Conservation (phyloP, 345 rosid species). For the Streptanthus diversifolius region DNA sequence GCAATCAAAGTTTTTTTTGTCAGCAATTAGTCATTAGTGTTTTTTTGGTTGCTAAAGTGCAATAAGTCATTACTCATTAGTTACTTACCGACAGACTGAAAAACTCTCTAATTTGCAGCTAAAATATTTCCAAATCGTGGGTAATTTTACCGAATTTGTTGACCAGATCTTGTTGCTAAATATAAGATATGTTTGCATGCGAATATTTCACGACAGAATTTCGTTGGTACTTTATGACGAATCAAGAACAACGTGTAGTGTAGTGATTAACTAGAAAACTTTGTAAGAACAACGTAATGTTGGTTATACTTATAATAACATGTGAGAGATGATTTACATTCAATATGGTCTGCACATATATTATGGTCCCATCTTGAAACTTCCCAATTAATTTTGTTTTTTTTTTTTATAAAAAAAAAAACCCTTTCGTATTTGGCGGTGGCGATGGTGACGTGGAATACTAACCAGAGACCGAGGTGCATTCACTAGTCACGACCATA, state of each 20-base stretch:
- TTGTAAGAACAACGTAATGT: neutral
- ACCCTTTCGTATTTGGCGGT: slow-evolving; percentile 4
- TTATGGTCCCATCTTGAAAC: slow-evolving; percentile 1
- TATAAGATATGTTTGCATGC: neutral
- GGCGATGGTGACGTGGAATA: neutral
- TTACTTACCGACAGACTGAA: slow-evolving; percentile 14
- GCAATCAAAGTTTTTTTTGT: neutral
- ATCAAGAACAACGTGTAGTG: neutral
- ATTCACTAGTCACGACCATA: neutral
- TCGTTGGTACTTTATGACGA: neutral
- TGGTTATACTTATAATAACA: neutral
- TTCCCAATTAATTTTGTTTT: neutral
- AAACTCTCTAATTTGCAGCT: neutral
- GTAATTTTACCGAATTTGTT: slow-evolving; percentile 7
- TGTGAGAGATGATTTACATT: slow-evolving; percentile 1
- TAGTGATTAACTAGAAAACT: neutral
- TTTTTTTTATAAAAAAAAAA: too few relatives aligned
- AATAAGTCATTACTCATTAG: neutral
- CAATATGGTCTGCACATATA: neutral
- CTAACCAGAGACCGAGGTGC: neutral
- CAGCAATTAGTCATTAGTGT: neutral
- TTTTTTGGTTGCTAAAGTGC: neutral
- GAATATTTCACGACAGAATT: neutral
- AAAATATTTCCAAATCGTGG: neutral
- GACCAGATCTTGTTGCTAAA: neutral